A percentile compares a stretch with the other conserved stretches of the same genome.
Evolutionary conservation across 2,329 filamentous ascomycete genomes (phyloP).

Genomic region (Macrophomina phaseolina): DNA sequence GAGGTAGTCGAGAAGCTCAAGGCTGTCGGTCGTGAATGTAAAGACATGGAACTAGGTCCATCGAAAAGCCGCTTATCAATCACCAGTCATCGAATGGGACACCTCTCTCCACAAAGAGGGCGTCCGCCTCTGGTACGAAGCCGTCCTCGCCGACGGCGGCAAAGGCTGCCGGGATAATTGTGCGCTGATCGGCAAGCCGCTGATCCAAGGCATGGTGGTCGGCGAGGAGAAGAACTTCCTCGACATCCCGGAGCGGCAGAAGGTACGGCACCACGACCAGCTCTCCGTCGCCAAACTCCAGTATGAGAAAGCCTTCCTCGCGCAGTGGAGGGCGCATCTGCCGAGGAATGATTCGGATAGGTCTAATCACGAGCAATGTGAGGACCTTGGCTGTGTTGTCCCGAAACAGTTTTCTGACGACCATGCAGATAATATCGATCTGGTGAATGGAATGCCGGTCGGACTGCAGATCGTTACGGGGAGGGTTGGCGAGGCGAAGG

Average conservation of each 20-base stretch:
- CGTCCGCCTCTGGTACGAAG: conserved; percentile 30
- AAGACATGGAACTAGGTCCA: background rate
- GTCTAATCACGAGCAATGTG: conserved; percentile 27
- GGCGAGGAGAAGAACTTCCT: conserved; percentile 30
- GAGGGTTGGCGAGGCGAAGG: conserved; percentile 32
- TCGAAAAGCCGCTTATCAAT: no score
- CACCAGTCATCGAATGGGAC: conserved; percentile 35
- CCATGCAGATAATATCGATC: conserved; percentile 28
- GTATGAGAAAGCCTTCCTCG: conserved; percentile 28
- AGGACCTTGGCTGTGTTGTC: background rate
- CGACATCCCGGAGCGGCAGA: conserved; percentile 27
- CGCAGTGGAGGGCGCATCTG: conserved; percentile 7
- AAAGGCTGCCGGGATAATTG: conserved; percentile 28
- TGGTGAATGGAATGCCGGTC: conserved; percentile 32
- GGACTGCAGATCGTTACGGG: conserved; percentile 33
- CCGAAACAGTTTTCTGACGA: background rate
- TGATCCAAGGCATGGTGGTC: conserved; percentile 34
- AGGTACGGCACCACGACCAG: conserved; percentile 27
- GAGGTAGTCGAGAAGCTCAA: conserved; percentile 45
- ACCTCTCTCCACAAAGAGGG: conserved; percentile 27
- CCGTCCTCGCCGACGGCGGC: conserved; percentile 33
- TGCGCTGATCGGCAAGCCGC: conserved; percentile 31
- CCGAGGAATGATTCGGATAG: conserved; percentile 23
- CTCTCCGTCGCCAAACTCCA: conserved; percentile 24
- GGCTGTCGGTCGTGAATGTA: conserved; percentile 1